Evolutionary conservation across 345 rosid genomes (phyloP).

Genomic region (Rhodamnia argentea): DNA sequence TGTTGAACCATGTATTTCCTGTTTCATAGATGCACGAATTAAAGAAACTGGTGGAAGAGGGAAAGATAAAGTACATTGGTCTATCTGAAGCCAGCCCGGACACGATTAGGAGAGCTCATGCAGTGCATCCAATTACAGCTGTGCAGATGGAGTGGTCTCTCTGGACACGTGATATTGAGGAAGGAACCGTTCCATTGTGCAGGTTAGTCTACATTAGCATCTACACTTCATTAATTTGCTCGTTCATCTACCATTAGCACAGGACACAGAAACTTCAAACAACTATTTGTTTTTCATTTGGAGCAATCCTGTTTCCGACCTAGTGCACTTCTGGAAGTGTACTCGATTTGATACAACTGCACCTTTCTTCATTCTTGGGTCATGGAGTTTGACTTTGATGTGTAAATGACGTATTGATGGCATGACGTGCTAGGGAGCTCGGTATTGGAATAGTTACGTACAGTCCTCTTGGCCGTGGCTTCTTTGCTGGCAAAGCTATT

Average conservation of each 20-base stretch:
- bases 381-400: background rate
- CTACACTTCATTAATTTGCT: background rate
- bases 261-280: too few relatives aligned
- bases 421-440: conserved; percentile 23
- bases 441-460: conserved; percentile 54
- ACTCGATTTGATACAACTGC: background rate
- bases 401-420: background rate
- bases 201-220: conserved; percentile 18
- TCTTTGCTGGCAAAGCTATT: conserved; percentile 42
- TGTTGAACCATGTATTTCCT: background rate
- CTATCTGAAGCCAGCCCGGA: conserved; percentile 51
- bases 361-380: background rate
- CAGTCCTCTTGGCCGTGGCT: conserved; percentile 52
- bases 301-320: too few relatives aligned
- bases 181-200: conserved; percentile 42
- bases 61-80: conserved; percentile 42
- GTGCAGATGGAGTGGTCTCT: conserved; percentile 63
- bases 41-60: conserved; percentile 51
- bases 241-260: background rate
- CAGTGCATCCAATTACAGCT: conserved; percentile 54
- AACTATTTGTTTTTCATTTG: too few relatives aligned
- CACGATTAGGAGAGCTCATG: conserved; percentile 51
- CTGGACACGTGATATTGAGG: conserved; percentile 58
- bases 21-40: conserved; percentile 36
- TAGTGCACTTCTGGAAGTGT: background rate